Conservation (phyloP, 257 asterid species). For the Echites panduratus region DNA sequence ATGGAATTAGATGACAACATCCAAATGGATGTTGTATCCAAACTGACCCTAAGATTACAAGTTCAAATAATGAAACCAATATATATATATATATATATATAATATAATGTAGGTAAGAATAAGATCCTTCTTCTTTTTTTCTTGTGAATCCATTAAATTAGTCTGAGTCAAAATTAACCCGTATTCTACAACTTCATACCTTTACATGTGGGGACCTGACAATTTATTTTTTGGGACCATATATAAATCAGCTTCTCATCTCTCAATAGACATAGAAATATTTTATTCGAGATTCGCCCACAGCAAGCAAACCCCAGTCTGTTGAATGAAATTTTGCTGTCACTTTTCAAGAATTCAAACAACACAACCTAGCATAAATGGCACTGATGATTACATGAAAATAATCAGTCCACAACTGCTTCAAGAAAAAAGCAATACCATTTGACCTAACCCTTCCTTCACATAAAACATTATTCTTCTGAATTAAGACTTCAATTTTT, state of each 20-base stretch:
- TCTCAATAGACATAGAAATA: neutral
- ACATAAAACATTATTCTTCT: neutral
- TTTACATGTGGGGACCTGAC: conserved; percentile 12
- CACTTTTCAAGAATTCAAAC: neutral
- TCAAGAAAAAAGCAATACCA: neutral
- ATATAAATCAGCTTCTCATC: conserved; percentile 8
- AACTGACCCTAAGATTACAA: too few species aligned
- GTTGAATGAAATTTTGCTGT: conserved; percentile 5
- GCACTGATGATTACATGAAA: neutral
- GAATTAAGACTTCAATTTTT: too few species aligned
- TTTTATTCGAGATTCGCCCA: conserved; percentile 6
- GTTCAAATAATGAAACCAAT: too few species aligned
- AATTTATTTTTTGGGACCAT: conserved; percentile 12
- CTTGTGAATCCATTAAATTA: too few species aligned
- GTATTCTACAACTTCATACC: neutral
- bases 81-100: too few species aligned
- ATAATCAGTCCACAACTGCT: neutral
- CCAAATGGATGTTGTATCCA: too few species aligned
- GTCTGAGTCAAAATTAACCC: too few species aligned
- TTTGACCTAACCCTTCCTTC: neutral
- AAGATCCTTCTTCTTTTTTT: too few species aligned
- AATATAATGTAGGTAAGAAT: too few species aligned
- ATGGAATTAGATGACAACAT: too few species aligned
- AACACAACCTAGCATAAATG: neutral
- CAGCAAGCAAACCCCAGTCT: neutral